phyloP scores from a whole-genome alignment of 805 yeast genomes.

The Zygosaccharomyces bisporus region DNA sequence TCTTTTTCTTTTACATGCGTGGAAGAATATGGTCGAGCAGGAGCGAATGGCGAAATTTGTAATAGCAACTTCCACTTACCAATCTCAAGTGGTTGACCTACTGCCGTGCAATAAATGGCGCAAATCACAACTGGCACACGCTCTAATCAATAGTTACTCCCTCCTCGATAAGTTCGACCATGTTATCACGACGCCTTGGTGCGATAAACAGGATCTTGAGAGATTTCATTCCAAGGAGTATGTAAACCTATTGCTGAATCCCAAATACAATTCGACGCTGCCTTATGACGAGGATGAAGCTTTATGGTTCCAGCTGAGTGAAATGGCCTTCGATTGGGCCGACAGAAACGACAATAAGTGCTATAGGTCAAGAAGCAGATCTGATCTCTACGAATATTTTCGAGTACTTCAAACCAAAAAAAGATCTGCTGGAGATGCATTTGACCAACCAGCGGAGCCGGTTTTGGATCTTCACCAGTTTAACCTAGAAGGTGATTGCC shows the following conservation, averaged over 20 bases:
- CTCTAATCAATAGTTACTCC: constrained; percentile 24
- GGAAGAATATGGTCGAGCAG: background rate
- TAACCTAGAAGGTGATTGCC: constrained; percentile 63
- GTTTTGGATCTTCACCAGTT: constrained; percentile 30
- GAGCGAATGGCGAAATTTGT: constrained; percentile 20
- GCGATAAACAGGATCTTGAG: constrained; percentile 38
- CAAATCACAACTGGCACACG: constrained; percentile 27
- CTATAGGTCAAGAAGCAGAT: constrained; percentile 13
- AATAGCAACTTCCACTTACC: constrained; percentile 29
- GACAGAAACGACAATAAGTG: constrained; percentile 6
- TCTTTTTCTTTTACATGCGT: background rate
- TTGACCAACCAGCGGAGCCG: constrained; percentile 6
- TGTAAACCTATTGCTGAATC: constrained; percentile 39
- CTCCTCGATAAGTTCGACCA: constrained; percentile 26
- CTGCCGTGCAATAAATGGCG: constrained; percentile 32
- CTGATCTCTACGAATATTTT: constrained; percentile 17
- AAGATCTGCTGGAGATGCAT: constrained; percentile 12
- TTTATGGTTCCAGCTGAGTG: constrained; percentile 18
- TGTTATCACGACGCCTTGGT: constrained; percentile 17
- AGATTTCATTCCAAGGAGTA: constrained; percentile 49
- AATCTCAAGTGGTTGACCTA: constrained; percentile 32
- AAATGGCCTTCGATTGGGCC: constrained; percentile 16
- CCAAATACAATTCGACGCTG: constrained; percentile 17
- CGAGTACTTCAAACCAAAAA: constrained; percentile 6
- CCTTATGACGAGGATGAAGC: constrained; percentile 20